phyloP scores from a whole-genome alignment of 2,329 filamentous ascomycete species.

The Fonsecaea pedrosoi region DNA sequence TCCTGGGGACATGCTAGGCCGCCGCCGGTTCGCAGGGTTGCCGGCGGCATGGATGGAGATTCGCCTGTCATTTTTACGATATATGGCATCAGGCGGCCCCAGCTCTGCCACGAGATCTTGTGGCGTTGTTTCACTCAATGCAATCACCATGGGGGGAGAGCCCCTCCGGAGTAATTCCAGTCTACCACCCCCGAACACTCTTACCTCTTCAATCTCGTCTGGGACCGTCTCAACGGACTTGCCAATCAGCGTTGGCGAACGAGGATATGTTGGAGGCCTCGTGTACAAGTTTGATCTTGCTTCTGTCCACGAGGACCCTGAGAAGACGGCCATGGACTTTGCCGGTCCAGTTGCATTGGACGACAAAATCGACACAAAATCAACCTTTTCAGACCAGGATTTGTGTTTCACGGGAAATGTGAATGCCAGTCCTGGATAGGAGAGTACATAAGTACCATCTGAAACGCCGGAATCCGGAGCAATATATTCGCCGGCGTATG shows the following conservation, averaged over 20 bases:
- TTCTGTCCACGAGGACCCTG: conserved; percentile 88
- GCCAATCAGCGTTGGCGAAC: conserved; percentile 70
- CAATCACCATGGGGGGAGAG: conserved; percentile 71
- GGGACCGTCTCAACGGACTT: conserved; percentile 80
- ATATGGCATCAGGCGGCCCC: conserved; percentile 91
- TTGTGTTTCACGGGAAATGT: conserved; percentile 80
- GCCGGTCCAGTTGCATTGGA: conserved; percentile 78
- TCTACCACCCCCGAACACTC: conserved; percentile 76
- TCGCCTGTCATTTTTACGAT: conserved; percentile 86
- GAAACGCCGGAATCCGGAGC: conserved; percentile 63
- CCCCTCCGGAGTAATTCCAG: conserved; percentile 79
- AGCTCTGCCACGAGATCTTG: conserved; percentile 91
- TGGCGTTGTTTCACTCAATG: conserved; percentile 83
- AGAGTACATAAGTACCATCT: conserved; percentile 82
- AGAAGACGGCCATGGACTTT: conserved; percentile 87
- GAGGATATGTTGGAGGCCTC: conserved; percentile 73
- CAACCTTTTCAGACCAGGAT: conserved; percentile 73
- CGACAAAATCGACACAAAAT: conserved; percentile 85
- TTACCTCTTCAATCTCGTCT: conserved; percentile 84
- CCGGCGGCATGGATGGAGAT: conserved; percentile 75
- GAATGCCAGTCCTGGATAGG: conserved; percentile 93
- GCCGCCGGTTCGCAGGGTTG: conserved; percentile 58
- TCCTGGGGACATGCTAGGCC: conserved; percentile 44
- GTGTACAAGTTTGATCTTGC: conserved; percentile 79
- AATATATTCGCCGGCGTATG: conserved; percentile 92